phyloP scores from a whole-genome alignment of 2,329 filamentous ascomycete genomes.

The Paracoccidioides brasiliensis region DNA sequence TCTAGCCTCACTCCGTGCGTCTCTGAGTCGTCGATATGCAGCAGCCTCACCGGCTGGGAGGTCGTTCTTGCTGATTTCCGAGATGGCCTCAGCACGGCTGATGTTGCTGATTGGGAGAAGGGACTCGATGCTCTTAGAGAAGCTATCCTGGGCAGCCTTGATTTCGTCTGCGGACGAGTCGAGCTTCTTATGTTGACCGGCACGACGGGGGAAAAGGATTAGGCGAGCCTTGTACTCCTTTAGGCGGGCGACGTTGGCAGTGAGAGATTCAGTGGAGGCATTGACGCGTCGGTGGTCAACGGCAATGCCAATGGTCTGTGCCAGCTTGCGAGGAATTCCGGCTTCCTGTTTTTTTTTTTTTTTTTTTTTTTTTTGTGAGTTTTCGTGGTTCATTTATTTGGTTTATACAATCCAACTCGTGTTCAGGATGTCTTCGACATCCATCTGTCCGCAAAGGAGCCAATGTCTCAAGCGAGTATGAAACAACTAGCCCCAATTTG shows the following conservation, averaged over 20 bases:
- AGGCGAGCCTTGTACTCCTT: constrained; percentile 94
- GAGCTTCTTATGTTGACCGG: constrained; percentile 85
- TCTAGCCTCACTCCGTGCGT: constrained; percentile 71
- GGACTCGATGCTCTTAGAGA: constrained; percentile 41
- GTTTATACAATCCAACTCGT: neutral
- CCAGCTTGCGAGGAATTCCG: constrained; percentile 85
- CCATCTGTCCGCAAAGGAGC: too few relatives aligned
- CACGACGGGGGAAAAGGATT: constrained; percentile 94
- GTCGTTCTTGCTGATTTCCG: constrained; percentile 70
- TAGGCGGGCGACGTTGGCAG: constrained; percentile 91
- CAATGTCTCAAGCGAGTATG: too few relatives aligned
- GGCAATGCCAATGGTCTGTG: constrained; percentile 89
- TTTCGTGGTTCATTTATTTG: neutral
- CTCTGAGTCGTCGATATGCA: constrained; percentile 76
- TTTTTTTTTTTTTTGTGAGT: neutral
- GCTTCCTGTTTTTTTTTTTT: constrained; percentile 55
- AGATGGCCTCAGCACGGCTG: constrained; percentile 44
- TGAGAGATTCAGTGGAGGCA: constrained; percentile 87
- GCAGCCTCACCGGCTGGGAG: constrained; percentile 68
- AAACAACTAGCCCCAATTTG: too few relatives aligned
- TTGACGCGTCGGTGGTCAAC: constrained; percentile 96
- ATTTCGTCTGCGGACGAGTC: constrained; percentile 76
- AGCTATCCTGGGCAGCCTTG: constrained; percentile 50
- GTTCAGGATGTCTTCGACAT: too few relatives aligned
- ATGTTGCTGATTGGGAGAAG: constrained; percentile 61